Conservation (phyloP, 2,329 filamentous ascomycete species). For the Colletotrichum liaoningense region DNA sequence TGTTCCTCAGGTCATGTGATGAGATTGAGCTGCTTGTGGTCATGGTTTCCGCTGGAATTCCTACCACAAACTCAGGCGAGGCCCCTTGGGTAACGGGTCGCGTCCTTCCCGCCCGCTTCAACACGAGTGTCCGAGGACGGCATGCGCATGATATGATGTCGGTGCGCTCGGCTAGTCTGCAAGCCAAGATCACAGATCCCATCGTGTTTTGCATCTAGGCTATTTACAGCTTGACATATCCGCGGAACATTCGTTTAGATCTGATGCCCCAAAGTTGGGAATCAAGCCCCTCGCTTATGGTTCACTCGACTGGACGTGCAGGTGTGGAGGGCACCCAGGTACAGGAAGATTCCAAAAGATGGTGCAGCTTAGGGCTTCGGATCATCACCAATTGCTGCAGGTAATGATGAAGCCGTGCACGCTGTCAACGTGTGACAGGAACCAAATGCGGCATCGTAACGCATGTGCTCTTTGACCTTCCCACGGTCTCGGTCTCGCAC, state of each 20-base stretch:
- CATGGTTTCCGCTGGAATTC: background rate
- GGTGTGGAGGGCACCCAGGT: background rate
- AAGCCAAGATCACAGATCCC: background rate
- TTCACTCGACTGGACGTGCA: background rate
- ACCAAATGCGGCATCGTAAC: background rate
- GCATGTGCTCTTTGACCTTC: background rate
- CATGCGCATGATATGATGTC: background rate
- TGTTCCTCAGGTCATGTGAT: slow-evolving; percentile 3
- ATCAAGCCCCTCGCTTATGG: background rate
- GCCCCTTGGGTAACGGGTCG: background rate
- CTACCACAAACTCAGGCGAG: background rate
- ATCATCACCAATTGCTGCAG: background rate
- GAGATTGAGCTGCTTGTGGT: background rate
- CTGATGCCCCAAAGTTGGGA: background rate
- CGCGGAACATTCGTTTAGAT: too few relatives aligned
- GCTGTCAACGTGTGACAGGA: slow-evolving; percentile 4
- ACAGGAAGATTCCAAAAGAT: background rate
- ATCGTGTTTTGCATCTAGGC: background rate
- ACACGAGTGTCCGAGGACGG: background rate
- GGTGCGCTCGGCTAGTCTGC: background rate
- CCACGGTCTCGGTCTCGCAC: background rate
- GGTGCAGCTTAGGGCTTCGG: background rate
- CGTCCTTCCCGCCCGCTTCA: background rate
- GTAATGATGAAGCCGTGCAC: background rate
- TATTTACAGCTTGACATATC: background rate